Base-by-base conservation (phyloP, 2,329 filamentous ascomycete species). In the Amylocarpus encephaloides region DNA sequence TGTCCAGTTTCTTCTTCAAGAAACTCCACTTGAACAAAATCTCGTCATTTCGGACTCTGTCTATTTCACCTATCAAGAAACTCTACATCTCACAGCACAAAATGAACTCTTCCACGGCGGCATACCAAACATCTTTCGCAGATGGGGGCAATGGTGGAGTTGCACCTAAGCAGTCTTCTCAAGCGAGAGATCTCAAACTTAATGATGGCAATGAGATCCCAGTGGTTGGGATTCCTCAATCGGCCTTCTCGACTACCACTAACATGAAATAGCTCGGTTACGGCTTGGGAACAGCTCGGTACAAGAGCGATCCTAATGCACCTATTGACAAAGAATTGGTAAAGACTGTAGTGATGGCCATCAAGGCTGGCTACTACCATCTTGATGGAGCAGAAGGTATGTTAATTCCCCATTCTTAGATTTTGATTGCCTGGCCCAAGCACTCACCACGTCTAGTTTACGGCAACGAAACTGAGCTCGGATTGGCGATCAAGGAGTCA, bases 121-220 rank as follows among this genome's bases (percentile, higher is more conserved):
- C 66, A 19, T 72, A 66, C 45, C 62, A 65, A 51, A 54, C 55
- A 5, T 53, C 54, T 13, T 59, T 53, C 38, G 48, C 48, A 10
- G 50, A 53, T 26, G 55, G 15, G 10, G 40, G 55, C 15, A 73
- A 82, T 57, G 77, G 78, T 50, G 85, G 82, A 53, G 86, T 91
- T 62, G 88, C 94, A 62, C 88, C 95, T 68, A 90, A 85, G 73
- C 88, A 62, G 51, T 56, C 58, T 50, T 35, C 50, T 43, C 49
- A 51, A 66, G 84, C 77, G 35, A 82, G 82, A 1, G 71, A 67
- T 48, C 67, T 89, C 48, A 86, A 84, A 70, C 73, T 91, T 50
- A 88, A 86, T 59, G 84, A 91, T 70, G 86, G 85, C 54, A 79
- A 80, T 53, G 76, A 80, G 51, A 86, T 91, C 47, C 86, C 86